A percentile compares a stretch with the other conserved stretches of the same genome.
Conservation (phyloP, 2,329 filamentous ascomycete species). For the Fonsecaea multimorphosa region DNA sequence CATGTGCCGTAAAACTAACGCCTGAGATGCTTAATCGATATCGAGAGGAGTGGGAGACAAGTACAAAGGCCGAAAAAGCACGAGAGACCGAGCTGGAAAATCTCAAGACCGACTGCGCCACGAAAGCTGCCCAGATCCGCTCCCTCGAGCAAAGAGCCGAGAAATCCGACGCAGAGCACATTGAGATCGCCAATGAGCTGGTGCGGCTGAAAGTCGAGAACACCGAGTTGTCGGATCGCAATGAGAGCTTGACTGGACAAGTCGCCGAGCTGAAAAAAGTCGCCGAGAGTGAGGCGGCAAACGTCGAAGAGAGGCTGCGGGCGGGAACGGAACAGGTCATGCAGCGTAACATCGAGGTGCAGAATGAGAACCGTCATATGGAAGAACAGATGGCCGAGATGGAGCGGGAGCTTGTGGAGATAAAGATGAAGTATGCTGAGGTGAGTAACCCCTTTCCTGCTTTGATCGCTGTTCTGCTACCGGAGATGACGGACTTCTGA, state of each 20-base stretch:
- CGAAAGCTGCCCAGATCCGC: slow-evolving; percentile 76
- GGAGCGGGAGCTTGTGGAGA: slow-evolving; percentile 88
- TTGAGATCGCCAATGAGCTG: slow-evolving; percentile 86
- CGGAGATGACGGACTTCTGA: slow-evolving; percentile 3
- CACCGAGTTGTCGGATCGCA: slow-evolving; percentile 84
- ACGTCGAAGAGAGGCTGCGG: slow-evolving; percentile 81
- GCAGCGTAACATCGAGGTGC: slow-evolving; percentile 88
- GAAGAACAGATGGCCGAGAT: slow-evolving; percentile 91
- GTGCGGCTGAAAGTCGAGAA: slow-evolving; percentile 94
- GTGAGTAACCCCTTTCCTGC: slow-evolving; percentile 61
- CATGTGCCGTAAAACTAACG: slow-evolving; percentile 84
- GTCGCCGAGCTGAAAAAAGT: slow-evolving; percentile 83
- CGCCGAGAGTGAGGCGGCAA: slow-evolving; percentile 85
- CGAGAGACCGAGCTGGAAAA: slow-evolving; percentile 80
- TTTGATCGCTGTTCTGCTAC: slow-evolving; percentile 11
- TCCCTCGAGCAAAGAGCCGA: slow-evolving; percentile 86
- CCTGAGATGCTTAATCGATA: slow-evolving; percentile 82
- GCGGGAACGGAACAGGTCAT: slow-evolving; percentile 90
- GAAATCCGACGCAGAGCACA: slow-evolving; percentile 86
- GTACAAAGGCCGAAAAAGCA: slow-evolving; percentile 79
- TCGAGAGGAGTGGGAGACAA: slow-evolving; percentile 88
- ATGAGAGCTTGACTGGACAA: slow-evolving; percentile 84
- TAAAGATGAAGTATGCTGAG: slow-evolving; percentile 95
- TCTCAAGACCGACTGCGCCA: slow-evolving; percentile 70
- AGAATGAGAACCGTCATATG: slow-evolving; percentile 86